Evolutionary conservation across 2,329 filamentous ascomycete species (phyloP).

Genomic region (Colletotrichum sp.): DNA sequence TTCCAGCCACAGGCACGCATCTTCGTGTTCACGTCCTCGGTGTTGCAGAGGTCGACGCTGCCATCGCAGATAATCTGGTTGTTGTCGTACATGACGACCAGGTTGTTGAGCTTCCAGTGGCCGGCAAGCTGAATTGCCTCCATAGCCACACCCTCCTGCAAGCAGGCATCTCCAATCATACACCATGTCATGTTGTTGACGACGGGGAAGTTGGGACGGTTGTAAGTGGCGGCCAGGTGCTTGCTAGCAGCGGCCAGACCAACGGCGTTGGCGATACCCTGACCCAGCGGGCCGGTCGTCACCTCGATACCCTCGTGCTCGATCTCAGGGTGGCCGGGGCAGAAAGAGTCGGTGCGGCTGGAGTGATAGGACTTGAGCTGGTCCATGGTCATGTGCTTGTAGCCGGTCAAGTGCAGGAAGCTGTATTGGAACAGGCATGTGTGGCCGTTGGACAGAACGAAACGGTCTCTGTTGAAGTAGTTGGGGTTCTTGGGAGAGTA

Average conservation of each 20-base stretch:
- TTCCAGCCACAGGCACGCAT: conserved; percentile 63
- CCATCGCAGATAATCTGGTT: conserved; percentile 66
- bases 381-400: conserved; percentile 59
- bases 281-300: conserved; percentile 63
- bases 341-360: conserved; percentile 49
- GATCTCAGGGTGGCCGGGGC: conserved; percentile 62
- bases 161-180: conserved; percentile 62
- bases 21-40: conserved; percentile 62
- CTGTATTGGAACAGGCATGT: conserved; percentile 59
- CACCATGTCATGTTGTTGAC: conserved; percentile 59
- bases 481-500: conserved; percentile 59
- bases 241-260: conserved; percentile 63
- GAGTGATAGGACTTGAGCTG: conserved; percentile 60
- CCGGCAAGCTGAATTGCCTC: conserved; percentile 63
- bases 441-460: conserved; percentile 67
- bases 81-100: conserved; percentile 65
- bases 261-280: conserved; percentile 65
- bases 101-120: conserved; percentile 59
- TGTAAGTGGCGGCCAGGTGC: conserved; percentile 59
- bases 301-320: conserved; percentile 63
- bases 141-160: conserved; percentile 62
- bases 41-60: conserved; percentile 54
- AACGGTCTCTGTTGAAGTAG: conserved; percentile 67
- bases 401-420: conserved; percentile 58
- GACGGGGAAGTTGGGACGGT: conserved; percentile 51